Evolutionary conservation across 1,284 basidiomycete genomes (phyloP).

Genomic region (Apiotrichum gamsii): DNA sequence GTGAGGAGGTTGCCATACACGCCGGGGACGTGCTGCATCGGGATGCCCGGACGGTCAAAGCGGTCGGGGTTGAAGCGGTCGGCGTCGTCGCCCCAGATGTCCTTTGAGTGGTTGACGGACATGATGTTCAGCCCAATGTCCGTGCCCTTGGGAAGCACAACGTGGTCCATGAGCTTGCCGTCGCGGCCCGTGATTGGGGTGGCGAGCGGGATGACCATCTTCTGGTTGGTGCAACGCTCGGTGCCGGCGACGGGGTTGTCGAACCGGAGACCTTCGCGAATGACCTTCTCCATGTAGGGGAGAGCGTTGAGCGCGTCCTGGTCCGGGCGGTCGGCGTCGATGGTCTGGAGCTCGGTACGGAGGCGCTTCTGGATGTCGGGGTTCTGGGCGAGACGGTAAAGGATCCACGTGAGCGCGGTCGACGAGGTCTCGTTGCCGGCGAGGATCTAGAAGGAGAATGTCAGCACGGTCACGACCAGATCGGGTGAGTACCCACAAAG

Average conservation of each 20-base stretch:
- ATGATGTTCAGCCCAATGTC: slow-evolving; percentile 40
- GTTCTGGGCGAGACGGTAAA: slow-evolving; percentile 59
- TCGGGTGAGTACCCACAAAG: slow-evolving; percentile 51
- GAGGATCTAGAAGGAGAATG: slow-evolving; percentile 25
- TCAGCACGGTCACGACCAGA: no score
- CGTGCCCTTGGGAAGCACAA: slow-evolving; percentile 35
- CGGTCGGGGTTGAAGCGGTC: slow-evolving; percentile 52
- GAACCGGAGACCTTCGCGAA: slow-evolving; percentile 62
- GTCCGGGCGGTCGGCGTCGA: slow-evolving; percentile 38
- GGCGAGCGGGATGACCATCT: slow-evolving; percentile 58
- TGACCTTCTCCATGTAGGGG: slow-evolving; percentile 58
- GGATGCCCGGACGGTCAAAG: slow-evolving; percentile 28
- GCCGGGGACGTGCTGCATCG: slow-evolving; percentile 52
- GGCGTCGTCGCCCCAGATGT: slow-evolving; percentile 66
- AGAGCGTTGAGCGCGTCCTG: slow-evolving; percentile 45
- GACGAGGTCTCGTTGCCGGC: slow-evolving; percentile 71
- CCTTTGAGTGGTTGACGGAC: slow-evolving; percentile 57
- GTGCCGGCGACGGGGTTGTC: slow-evolving; percentile 61
- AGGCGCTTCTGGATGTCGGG: slow-evolving; percentile 56
- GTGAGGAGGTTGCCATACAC: slow-evolving; percentile 61
- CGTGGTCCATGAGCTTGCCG: slow-evolving; percentile 42
- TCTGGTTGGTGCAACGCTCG: slow-evolving; percentile 55
- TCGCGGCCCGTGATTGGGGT: slow-evolving; percentile 43
- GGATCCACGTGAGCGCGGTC: slow-evolving; percentile 63
- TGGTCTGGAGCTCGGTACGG: slow-evolving; percentile 52